A percentile compares a stretch with the other conserved stretches of the same genome.
Conservation (phyloP, 306 rosid species). For the Medicago lupulina region DNA sequence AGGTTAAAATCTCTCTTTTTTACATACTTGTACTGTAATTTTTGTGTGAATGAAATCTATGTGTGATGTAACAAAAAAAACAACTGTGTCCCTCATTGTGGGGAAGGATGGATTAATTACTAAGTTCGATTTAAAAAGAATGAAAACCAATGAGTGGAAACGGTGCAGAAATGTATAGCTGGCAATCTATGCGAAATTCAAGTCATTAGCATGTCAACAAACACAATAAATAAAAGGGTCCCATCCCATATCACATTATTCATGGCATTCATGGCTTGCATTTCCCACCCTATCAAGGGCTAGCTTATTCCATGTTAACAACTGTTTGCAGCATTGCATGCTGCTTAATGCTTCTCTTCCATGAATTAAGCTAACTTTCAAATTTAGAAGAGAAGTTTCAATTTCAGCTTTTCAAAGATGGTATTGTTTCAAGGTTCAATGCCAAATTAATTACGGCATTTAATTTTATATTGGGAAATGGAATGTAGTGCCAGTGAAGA, state of each 20-base stretch:
- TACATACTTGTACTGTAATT: too few species aligned
- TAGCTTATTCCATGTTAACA: conserved; percentile 6
- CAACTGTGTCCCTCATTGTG: background rate
- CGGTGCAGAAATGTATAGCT: conserved; percentile 18
- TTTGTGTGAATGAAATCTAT: too few species aligned
- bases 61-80: background rate
- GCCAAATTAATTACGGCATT: conserved; percentile 14
- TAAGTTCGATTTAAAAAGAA: background rate
- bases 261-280: background rate
- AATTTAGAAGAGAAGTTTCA: conserved; percentile 18
- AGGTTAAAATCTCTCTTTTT: too few species aligned
- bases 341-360: background rate
- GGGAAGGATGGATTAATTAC: background rate
- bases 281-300: background rate
- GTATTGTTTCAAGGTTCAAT: conserved; percentile 22
- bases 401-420: background rate
- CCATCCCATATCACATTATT: background rate
- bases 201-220: conserved; percentile 9
- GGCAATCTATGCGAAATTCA: background rate
- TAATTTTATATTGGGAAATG: conserved; percentile 28
- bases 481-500: background rate
- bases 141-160: background rate
- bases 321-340: background rate
- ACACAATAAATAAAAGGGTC: background rate
- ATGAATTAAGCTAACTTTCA: background rate